phyloP scores from a whole-genome alignment of 2,329 filamentous ascomycete genomes.

The Xylariaceae sp. region DNA sequence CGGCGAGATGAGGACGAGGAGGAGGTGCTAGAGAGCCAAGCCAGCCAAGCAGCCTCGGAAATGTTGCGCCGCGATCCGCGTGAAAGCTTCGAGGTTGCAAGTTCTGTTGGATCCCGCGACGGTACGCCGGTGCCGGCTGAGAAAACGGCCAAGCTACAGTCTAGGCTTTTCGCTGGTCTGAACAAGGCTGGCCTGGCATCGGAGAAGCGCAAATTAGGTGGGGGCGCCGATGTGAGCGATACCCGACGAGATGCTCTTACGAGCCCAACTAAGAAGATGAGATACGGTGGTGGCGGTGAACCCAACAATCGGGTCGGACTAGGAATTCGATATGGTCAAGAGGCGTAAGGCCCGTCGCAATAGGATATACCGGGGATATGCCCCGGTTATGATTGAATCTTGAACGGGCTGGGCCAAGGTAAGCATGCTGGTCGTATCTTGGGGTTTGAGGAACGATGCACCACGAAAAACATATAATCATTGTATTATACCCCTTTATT shows the following conservation, averaged over 20 bases:
- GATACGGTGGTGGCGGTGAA: conserved; percentile 45
- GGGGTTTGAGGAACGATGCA: conserved; percentile 2
- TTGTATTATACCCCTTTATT: conserved; percentile 20
- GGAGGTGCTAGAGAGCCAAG: conserved; percentile 72
- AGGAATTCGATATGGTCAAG: conserved; percentile 53
- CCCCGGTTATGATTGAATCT: neutral
- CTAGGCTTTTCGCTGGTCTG: conserved; percentile 52
- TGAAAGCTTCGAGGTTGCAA: conserved; percentile 55
- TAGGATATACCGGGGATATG: neutral
- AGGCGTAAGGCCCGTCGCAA: conserved; percentile 7
- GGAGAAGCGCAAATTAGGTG: conserved; percentile 57
- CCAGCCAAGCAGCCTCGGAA: conserved; percentile 74
- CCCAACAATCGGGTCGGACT: conserved; percentile 49
- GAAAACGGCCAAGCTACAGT: conserved; percentile 52
- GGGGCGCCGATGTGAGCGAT: conserved; percentile 35
- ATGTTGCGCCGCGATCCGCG: conserved; percentile 67
- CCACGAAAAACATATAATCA: conserved; percentile 6
- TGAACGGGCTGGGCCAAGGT: neutral
- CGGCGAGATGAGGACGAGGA: conserved; percentile 53
- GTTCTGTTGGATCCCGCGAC: conserved; percentile 47
- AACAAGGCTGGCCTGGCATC: conserved; percentile 42
- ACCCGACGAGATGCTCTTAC: conserved; percentile 40
- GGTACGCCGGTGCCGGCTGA: conserved; percentile 49
- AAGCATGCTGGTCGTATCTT: conserved; percentile 1
- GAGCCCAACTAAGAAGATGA: conserved; percentile 57